Conservation (phyloP, 208 protist species). For the Crithidia brevicula region DNA sequence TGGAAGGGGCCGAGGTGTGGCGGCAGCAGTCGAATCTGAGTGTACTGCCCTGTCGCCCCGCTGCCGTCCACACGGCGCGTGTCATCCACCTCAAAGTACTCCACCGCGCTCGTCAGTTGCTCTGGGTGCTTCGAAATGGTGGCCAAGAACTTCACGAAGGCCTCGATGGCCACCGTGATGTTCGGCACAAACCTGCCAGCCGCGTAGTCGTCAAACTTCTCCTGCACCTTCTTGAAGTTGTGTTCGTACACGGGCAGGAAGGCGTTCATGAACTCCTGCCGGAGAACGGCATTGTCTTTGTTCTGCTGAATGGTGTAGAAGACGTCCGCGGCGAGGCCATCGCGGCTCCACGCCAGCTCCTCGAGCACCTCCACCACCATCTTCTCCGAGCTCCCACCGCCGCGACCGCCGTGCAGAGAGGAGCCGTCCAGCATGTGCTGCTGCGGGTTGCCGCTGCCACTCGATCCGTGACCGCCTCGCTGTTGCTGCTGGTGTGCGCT, state of each 20-base stretch:
- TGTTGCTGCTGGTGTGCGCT: slow-evolving; percentile 7
- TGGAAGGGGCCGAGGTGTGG: slow-evolving; percentile 68
- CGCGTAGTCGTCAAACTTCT: slow-evolving; percentile 73
- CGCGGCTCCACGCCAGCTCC: slow-evolving; percentile 67
- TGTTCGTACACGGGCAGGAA: slow-evolving; percentile 75
- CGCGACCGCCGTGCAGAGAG: not conserved
- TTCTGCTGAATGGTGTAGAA: slow-evolving; percentile 80
- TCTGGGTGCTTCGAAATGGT: slow-evolving; percentile 45
- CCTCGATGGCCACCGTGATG: slow-evolving; percentile 77
- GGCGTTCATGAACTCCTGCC: slow-evolving; percentile 82
- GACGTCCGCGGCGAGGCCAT: slow-evolving; percentile 82
- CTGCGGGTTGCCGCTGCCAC: slow-evolving; percentile 8
- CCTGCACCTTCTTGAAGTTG: slow-evolving; percentile 49
- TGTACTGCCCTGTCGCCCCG: slow-evolving; percentile 48
- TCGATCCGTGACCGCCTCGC: too few species aligned
- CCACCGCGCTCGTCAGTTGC: slow-evolving; percentile 33
- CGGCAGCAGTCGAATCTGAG: slow-evolving; percentile 72
- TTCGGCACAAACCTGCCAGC: slow-evolving; percentile 87
- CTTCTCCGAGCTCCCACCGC: slow-evolving; percentile 32
- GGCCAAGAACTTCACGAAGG: slow-evolving; percentile 73
- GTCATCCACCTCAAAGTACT: slow-evolving; percentile 51
- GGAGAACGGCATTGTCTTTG: slow-evolving; percentile 53
- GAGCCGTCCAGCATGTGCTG: slow-evolving; percentile 19
- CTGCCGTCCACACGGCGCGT: slow-evolving; percentile 24
- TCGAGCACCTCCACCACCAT: slow-evolving; percentile 79